phyloP scores from a whole-genome alignment of 2,329 filamentous ascomycete genomes.

The Celoporthe dispersa region DNA sequence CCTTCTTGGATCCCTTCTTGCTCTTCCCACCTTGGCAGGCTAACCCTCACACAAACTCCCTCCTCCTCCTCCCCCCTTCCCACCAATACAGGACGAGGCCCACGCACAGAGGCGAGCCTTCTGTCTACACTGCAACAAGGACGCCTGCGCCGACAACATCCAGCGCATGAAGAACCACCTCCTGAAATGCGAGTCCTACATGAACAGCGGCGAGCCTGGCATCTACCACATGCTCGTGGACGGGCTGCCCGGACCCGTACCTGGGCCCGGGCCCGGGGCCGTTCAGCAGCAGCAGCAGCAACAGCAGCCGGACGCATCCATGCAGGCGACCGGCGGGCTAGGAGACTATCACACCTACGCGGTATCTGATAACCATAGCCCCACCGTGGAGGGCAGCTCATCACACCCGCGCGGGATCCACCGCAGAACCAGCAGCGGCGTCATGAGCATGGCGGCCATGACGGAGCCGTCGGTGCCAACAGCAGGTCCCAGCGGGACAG shows the following conservation, averaged over 20 bases:
- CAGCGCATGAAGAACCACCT: slow-evolving; percentile 30
- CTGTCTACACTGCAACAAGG: slow-evolving; percentile 28
- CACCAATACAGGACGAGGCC: slow-evolving; percentile 21
- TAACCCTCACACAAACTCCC: not conserved
- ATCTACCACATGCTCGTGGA: slow-evolving; percentile 24
- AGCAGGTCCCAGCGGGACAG: not conserved
- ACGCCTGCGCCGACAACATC: slow-evolving; percentile 30
- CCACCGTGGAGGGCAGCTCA: not conserved
- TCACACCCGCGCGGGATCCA: slow-evolving; percentile 11
- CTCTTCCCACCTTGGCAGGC: not conserved
- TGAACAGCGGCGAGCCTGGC: slow-evolving; percentile 24
- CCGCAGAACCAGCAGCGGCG: slow-evolving; percentile 8
- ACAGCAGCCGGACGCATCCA: slow-evolving; percentile 12
- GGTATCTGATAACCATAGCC: not conserved
- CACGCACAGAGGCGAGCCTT: slow-evolving; percentile 29
- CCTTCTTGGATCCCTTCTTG: not conserved
- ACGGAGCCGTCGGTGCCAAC: not conserved
- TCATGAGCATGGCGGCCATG: slow-evolving; percentile 14
- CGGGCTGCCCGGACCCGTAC: slow-evolving; percentile 19
- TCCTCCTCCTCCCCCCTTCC: not conserved
- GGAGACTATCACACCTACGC: not conserved
- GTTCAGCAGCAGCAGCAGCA: not conserved
- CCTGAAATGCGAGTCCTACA: slow-evolving; percentile 22
- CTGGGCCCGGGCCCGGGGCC: not conserved
- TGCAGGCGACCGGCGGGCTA: slow-evolving; percentile 2